phyloP scores from a whole-genome alignment of 352 stramenopile species.

The Phytophthora lateralis region DNA sequence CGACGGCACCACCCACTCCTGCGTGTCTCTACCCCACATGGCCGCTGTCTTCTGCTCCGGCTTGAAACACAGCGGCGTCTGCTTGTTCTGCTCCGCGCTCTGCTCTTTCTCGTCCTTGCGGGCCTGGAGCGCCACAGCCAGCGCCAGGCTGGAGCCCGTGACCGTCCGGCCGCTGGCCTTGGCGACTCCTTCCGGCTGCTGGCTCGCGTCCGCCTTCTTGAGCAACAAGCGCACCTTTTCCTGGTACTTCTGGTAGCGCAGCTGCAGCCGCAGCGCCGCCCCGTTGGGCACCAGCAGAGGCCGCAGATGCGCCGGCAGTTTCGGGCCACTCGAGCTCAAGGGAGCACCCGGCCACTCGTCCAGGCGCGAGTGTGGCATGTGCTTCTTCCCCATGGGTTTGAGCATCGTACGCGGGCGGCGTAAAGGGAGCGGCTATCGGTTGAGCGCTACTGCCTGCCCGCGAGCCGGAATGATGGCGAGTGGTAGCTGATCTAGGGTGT shows the following conservation, averaged over 20 bases:
- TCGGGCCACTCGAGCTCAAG: conserved; percentile 25
- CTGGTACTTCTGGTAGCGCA: conserved; percentile 79
- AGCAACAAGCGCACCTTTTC: conserved; percentile 65
- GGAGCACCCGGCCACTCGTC: conserved; percentile 34
- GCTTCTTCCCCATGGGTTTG: conserved; percentile 55
- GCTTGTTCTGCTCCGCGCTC: conserved; percentile 14
- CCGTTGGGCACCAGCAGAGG: conserved; percentile 48
- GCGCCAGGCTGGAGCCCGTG: conserved; percentile 63
- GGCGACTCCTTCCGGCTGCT: conserved; percentile 37
- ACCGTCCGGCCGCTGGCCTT: conserved; percentile 37
- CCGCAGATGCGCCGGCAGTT: conserved; percentile 28
- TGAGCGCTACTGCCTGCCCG: background rate
- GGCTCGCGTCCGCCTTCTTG: conserved; percentile 51
- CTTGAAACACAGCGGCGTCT: conserved; percentile 14
- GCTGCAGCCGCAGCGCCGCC: conserved; percentile 66
- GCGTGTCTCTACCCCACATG: conserved; percentile 9
- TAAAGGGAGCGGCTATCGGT: background rate
- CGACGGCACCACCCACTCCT: conserved; percentile 15
- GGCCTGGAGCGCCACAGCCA: conserved; percentile 54
- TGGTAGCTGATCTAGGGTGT: conserved; percentile 2
- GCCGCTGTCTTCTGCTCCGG: background rate
- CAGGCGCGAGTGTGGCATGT: conserved; percentile 28
- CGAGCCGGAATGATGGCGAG: conserved; percentile 18
- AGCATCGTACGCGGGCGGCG: conserved; percentile 32
- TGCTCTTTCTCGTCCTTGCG: conserved; percentile 33